phyloP scores from a whole-genome alignment of 805 yeast species.

The Zygoascus flipseniorum region DNA sequence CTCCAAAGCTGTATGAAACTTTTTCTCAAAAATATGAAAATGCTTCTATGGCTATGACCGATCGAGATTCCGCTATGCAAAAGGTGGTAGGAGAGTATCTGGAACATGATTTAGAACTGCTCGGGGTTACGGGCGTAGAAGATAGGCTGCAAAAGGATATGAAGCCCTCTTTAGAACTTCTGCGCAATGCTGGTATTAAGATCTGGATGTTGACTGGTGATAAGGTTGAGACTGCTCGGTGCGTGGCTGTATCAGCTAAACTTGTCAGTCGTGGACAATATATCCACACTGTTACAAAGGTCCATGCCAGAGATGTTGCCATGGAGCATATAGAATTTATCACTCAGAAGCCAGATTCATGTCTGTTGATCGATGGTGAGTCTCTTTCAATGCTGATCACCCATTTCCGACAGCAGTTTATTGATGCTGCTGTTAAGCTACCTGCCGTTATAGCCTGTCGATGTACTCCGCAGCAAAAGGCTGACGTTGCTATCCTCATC shows the following conservation, averaged over 20 bases:
- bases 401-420: slow-evolving; percentile 61
- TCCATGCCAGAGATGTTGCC: slow-evolving; percentile 55
- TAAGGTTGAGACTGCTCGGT: slow-evolving; percentile 95
- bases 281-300: slow-evolving; percentile 74
- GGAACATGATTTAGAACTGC: slow-evolving; percentile 74
- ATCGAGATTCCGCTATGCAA: slow-evolving; percentile 71
- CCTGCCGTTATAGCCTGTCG: slow-evolving; percentile 98
- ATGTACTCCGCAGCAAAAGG: slow-evolving; percentile 97
- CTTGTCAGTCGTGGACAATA: slow-evolving; percentile 89
- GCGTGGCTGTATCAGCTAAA: slow-evolving; percentile 95
- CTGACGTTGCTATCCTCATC: slow-evolving; percentile 82
- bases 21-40: slow-evolving; percentile 57
- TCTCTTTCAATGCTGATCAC: slow-evolving; percentile 64
- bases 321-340: slow-evolving; percentile 67
- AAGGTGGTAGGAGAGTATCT: slow-evolving; percentile 56
- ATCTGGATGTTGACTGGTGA: slow-evolving; percentile 99
- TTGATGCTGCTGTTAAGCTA: slow-evolving; percentile 61
- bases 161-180: slow-evolving; percentile 80
- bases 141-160: slow-evolving; percentile 90
- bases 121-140: slow-evolving; percentile 96
- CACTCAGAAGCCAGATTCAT: slow-evolving; percentile 52
- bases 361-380: slow-evolving; percentile 89
- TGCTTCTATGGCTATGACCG: slow-evolving; percentile 70
- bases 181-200: slow-evolving; percentile 93
- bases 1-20: slow-evolving; percentile 44